Evolutionary conservation across 345 rosid genomes (phyloP).

Genomic region (Moricandia moricandioides): DNA sequence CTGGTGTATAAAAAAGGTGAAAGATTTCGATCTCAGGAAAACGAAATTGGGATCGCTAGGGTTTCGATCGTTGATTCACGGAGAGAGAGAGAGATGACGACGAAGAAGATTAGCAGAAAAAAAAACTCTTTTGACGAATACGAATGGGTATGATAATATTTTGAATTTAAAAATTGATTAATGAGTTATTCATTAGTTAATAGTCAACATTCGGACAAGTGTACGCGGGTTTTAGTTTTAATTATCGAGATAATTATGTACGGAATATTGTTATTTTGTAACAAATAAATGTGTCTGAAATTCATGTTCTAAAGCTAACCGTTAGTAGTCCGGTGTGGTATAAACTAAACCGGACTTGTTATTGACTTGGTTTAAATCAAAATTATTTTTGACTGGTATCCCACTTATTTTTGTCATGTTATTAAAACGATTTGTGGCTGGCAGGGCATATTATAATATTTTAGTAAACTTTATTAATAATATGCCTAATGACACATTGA

Average conservation of each 20-base stretch:
- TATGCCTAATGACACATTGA: not conserved
- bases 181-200: conserved; percentile 3
- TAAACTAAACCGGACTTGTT: too few species aligned
- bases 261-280: too few species aligned
- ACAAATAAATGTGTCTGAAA: not conserved
- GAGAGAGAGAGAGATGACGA: not conserved
- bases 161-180: not conserved
- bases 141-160: conserved; percentile 4
- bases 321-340: too few species aligned
- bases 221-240: too few species aligned
- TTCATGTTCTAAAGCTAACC: not conserved
- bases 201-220: conserved; percentile 16
- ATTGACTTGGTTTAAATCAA: too few species aligned
- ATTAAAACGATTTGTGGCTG: conserved; percentile 16
- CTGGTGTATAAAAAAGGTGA: conserved; percentile 15
- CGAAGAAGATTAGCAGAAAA: not conserved
- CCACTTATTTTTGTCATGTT: not conserved
- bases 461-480: not conserved
- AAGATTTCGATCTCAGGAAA: not conserved
- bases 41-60: conserved; percentile 33
- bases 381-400: not conserved
- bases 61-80: conserved; percentile 22
- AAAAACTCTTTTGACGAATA: not conserved
- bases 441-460: conserved; percentile 14
- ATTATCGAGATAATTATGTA: too few species aligned